Evolutionary conservation across 495 filamentous ascomycete genomes (phyloP), one percentile per base, ranked within the genome.

Genomic region (Penicillium pulvis): DNA sequence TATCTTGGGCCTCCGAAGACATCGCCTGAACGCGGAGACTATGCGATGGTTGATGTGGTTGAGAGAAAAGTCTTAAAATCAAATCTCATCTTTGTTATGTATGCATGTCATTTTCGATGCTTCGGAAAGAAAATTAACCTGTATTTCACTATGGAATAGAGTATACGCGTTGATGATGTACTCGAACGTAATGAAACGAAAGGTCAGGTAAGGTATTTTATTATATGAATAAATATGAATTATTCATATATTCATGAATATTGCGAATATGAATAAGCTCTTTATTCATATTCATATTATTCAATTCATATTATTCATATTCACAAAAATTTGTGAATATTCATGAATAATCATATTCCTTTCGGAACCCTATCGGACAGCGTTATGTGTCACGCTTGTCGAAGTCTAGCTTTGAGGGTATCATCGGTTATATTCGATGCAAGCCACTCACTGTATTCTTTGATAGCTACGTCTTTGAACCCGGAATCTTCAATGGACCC

Each of bases 361-460:
- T 28, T 28, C 26, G 26, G 26, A 28, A 28, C 26, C 26, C 26
- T 28, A 28, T n/a, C n/a, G n/a, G 54, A 20, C 2, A 63, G 41
- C 20, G 58, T 54, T 4, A 66, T 19, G 16, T 66, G 24, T 33
- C 55, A 61, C 17, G 60, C 63, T 60, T 63, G 63, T 41, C 45
- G 47, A 51, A 65, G 60, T 33, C 57, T 47, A 49, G 44, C 60
- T 47, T 67, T 64, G 17, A 46, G 48, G 16, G 17, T 36, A 43
- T 53, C 56, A 31, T 67, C 45, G 24, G 47, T 11, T 17, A 65
- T 62, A 49, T 59, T 43, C 39, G 61, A 57, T 59, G 33, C 39
- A 48, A 52, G 66, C 63, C 63, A 67, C 23, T 30, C 24, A 55
- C 31, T 36, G 28, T 71, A 71, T 30, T 65, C 55, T 39, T 56